Percentiles rank a stretch among this genome's conserved stretches.
phyloP scores from a whole-genome alignment of 345 rosid species.

The Ricinus communis region DNA sequence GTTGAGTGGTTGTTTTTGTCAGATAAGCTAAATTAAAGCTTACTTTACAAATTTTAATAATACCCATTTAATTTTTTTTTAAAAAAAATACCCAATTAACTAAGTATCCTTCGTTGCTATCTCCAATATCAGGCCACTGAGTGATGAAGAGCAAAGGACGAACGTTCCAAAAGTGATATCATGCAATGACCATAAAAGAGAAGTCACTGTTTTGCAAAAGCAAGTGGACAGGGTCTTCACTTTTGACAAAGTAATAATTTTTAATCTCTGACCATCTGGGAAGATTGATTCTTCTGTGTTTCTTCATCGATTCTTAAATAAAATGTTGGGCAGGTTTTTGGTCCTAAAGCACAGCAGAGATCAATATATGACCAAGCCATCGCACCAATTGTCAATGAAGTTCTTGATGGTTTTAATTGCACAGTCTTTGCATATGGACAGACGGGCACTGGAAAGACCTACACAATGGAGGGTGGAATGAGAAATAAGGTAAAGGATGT shows the following conservation, averaged over 20 bases:
- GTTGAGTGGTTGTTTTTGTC: too few species aligned
- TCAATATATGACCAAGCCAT: conserved; percentile 91
- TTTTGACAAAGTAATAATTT: conserved; percentile 68
- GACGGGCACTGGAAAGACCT: conserved; percentile 88
- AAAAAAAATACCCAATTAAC: too few species aligned
- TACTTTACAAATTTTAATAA: too few species aligned
- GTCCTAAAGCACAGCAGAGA: conserved; percentile 88
- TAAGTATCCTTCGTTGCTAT: too few species aligned
- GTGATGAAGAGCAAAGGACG: conserved; percentile 73
- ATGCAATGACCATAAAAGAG: conserved; percentile 73
- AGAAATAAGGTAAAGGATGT: conserved; percentile 61
- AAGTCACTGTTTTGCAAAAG: conserved; percentile 77
- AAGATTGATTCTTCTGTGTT: not conserved
- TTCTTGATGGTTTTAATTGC: conserved; percentile 91
- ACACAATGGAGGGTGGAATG: conserved; percentile 96
- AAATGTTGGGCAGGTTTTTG: conserved; percentile 63
- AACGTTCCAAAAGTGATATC: conserved; percentile 60
- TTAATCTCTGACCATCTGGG: not conserved
- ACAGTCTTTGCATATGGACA: conserved; percentile 96
- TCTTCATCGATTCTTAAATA: too few species aligned
- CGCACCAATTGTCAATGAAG: conserved; percentile 82
- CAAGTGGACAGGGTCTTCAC: conserved; percentile 80
- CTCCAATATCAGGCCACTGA: conserved; percentile 51
- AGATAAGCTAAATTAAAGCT: too few species aligned
- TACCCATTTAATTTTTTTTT: too few species aligned